A percentile compares a stretch with the other conserved stretches of the same genome.
Evolutionary conservation across 2,329 filamentous ascomycete genomes (phyloP).

Genomic region (Akanthomyces lecanii): DNA sequence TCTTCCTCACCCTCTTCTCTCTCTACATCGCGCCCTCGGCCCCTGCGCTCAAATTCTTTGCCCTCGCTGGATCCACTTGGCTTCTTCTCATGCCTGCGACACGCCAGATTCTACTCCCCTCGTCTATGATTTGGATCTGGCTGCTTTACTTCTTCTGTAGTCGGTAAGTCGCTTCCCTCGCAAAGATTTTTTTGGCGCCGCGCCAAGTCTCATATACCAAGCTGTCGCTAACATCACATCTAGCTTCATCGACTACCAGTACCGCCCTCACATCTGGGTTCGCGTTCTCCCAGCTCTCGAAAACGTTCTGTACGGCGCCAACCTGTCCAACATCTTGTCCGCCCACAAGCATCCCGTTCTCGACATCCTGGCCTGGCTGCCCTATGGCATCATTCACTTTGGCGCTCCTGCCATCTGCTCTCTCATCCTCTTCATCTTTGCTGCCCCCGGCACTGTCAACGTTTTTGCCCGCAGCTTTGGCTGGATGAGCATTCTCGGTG

Average conservation of each 20-base stretch:
- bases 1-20: slow-evolving; percentile 73
- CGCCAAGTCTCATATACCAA: background rate
- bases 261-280: slow-evolving; percentile 91
- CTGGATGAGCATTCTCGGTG: slow-evolving; percentile 86
- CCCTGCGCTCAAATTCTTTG: slow-evolving; percentile 70
- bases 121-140: slow-evolving; percentile 79
- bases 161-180: slow-evolving; percentile 61
- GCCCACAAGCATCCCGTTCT: slow-evolving; percentile 80
- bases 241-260: slow-evolving; percentile 85
- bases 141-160: slow-evolving; percentile 88
- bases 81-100: slow-evolving; percentile 78
- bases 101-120: slow-evolving; percentile 86
- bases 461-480: slow-evolving; percentile 85
- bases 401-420: slow-evolving; percentile 78
- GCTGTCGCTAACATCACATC: slow-evolving; percentile 8
- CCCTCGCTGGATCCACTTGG: slow-evolving; percentile 61
- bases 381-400: slow-evolving; percentile 89
- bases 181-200: background rate
- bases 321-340: slow-evolving; percentile 91
- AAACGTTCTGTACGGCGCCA: slow-evolving; percentile 94
- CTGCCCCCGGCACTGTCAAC: slow-evolving; percentile 76
- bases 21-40: slow-evolving; percentile 79
- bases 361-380: slow-evolving; percentile 87
- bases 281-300: slow-evolving; percentile 90
- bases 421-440: slow-evolving; percentile 79